Conservation (phyloP, 768 basidiomycete genomes). For the Cyathus striatus region DNA sequence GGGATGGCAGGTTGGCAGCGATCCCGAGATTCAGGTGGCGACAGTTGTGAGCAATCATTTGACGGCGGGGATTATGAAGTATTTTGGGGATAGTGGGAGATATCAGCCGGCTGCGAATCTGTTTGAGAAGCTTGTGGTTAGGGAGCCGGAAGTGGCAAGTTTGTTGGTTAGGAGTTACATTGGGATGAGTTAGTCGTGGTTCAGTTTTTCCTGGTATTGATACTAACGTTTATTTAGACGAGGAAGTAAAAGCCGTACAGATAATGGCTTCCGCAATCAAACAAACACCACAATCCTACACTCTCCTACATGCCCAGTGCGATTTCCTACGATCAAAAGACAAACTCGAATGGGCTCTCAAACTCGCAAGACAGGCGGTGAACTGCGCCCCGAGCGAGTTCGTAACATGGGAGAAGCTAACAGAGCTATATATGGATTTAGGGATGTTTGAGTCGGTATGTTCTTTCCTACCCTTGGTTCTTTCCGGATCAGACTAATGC, state of each 20-base stretch:
- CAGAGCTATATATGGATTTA: slow-evolving; percentile 89
- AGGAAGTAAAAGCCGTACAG: slow-evolving; percentile 97
- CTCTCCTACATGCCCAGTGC: slow-evolving; percentile 89
- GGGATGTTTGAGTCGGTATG: slow-evolving; percentile 75
- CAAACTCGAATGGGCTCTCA: slow-evolving; percentile 82
- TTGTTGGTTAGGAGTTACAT: slow-evolving; percentile 87
- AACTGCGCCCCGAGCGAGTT: slow-evolving; percentile 99
- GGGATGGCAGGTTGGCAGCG: slow-evolving; percentile 98
- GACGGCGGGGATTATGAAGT: slow-evolving; percentile 92
- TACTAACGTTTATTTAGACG: slow-evolving; percentile 48
- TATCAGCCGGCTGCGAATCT: slow-evolving; percentile 87
- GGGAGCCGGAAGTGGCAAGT: slow-evolving; percentile 86
- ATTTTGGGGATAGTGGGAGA: slow-evolving; percentile 90
- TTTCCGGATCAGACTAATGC: not conserved
- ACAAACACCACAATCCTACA: slow-evolving; percentile 87
- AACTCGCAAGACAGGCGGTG: slow-evolving; percentile 90
- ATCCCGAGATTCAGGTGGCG: slow-evolving; percentile 98
- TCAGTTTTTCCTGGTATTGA: not conserved
- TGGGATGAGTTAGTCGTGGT: slow-evolving; percentile 82
- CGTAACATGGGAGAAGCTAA: slow-evolving; percentile 97
- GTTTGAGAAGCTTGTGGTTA: slow-evolving; percentile 84
- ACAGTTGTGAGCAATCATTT: slow-evolving; percentile 95
- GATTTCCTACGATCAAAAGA: slow-evolving; percentile 90
- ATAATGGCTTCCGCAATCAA: slow-evolving; percentile 84
- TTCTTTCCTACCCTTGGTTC: slow-evolving; percentile 15